Evolutionary conservation across 495 filamentous ascomycete species (phyloP), one percentile per base, ranked within the genome.

Genomic region (Penicillium canariense): DNA sequence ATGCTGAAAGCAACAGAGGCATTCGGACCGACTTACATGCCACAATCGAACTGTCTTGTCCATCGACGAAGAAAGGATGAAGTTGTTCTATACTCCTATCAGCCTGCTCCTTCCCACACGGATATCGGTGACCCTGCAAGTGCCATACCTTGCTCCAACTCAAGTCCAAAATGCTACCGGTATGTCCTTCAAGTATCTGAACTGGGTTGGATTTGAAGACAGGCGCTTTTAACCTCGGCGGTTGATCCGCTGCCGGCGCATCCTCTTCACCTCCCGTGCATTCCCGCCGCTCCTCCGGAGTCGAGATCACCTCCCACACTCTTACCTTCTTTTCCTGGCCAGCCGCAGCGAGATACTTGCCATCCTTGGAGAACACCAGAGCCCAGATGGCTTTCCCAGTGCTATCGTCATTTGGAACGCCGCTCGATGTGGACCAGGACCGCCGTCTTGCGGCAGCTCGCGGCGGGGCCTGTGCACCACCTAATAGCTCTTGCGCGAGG

Each of bases 11-110:
- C 89, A 91, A 67, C 91, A 96, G 4, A 99, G 79, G 63, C 91
- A 96, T 67, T 97, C 92, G 2, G 79, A 66, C 42, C 93, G 78
- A 65, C 83, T 91, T 35, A 93, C 77, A 71, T 97, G 94, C 94
- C 94, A 99, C 45, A 99, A 73, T 14, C 91, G 81, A 22, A 99
- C 95, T 3, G 94, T 97, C 72, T 96, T 97, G 69, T 99, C 94
- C 90, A 96, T 97, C 0, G 91, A 96, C 0, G 92, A 96, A 25
- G 93, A 96, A 26, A 99, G 81, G 47, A 99, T 76, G 59, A 99
- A 99, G 60, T 96, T 96, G 65, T 99, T 99, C 81, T 87, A 56
- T 11, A 10, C 25, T 14, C 8, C 22, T 7, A 49, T 71, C 35
- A 72, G 67, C 47, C 5, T 25, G 15, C 2, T 5, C 9, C 20